phyloP scores from a whole-genome alignment of 1,284 basidiomycete species.

The Cutaneotrichosporon cutaneum region DNA sequence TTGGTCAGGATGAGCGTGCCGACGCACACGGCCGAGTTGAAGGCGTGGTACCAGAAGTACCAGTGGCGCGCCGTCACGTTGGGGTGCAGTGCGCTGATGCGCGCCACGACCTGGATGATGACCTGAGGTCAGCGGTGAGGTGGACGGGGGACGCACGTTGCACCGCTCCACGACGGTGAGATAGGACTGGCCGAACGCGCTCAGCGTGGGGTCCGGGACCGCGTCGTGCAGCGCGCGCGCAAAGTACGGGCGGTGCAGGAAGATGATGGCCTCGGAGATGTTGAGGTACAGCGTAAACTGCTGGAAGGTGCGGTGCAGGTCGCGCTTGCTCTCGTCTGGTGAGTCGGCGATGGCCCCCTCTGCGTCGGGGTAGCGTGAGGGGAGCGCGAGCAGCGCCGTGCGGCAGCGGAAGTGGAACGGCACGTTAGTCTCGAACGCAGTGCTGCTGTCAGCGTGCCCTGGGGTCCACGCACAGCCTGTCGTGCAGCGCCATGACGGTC shows the following conservation, averaged over 20 bases:
- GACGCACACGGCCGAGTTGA: conserved; percentile 35
- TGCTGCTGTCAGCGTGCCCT: conserved; percentile 11
- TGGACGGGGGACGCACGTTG: conserved; percentile 20
- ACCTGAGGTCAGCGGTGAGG: conserved; percentile 18
- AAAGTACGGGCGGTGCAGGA: conserved; percentile 38
- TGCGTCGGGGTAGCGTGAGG: conserved; percentile 25
- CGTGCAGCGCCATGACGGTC: conserved; percentile 20
- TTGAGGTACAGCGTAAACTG: conserved; percentile 33
- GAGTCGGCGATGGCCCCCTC: conserved; percentile 19
- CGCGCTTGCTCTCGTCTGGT: conserved; percentile 24
- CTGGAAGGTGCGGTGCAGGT: conserved; percentile 28
- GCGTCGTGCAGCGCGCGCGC: conserved; percentile 28
- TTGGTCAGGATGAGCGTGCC: conserved; percentile 23
- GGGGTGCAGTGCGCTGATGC: conserved; percentile 29
- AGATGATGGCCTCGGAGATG: conserved; percentile 29
- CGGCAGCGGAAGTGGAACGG: conserved; percentile 31
- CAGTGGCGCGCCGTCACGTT: conserved; percentile 35
- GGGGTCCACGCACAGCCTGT: conserved; percentile 20
- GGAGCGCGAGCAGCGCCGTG: conserved; percentile 21
- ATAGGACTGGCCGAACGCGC: conserved; percentile 27
- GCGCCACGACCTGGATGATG: conserved; percentile 29
- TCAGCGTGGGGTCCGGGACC: conserved; percentile 23
- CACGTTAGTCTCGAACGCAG: conserved; percentile 25
- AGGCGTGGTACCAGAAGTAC: conserved; percentile 35
- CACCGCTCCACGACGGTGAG: conserved; percentile 35